Evolutionary conservation across 2,329 filamentous ascomycete species (phyloP).

Genomic region (Trichoderma lentiforme): DNA sequence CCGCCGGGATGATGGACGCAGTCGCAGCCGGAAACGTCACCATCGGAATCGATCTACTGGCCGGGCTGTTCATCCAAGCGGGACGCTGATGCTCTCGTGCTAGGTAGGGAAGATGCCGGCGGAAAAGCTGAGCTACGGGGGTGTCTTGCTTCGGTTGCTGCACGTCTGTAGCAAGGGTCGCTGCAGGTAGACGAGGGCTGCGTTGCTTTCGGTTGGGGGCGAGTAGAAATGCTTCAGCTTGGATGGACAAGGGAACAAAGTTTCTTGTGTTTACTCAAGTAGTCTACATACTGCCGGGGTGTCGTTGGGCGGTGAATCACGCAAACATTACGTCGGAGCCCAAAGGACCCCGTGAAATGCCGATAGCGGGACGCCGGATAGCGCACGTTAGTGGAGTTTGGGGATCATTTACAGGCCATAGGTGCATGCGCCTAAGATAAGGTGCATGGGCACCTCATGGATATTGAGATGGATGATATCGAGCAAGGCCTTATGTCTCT

Average conservation of each 20-base stretch:
- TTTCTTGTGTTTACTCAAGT: background rate
- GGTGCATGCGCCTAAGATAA: background rate
- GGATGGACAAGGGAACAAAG: background rate
- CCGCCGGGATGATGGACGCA: slow-evolving; percentile 13
- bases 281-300: slow-evolving; percentile 1
- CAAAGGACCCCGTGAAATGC: background rate
- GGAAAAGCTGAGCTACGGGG: background rate
- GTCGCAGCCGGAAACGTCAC: slow-evolving; percentile 9
- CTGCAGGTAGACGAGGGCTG: background rate
- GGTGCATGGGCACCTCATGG: background rate
- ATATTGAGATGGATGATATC: background rate
- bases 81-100: background rate
- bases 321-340: slow-evolving; percentile 18
- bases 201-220: background rate
- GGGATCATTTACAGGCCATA: background rate
- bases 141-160: background rate
- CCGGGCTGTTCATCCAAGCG: slow-evolving; percentile 11
- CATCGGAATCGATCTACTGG: slow-evolving; percentile 14
- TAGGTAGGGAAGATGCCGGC: background rate
- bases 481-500: background rate
- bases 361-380: slow-evolving; percentile 11
- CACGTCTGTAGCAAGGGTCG: slow-evolving; percentile 1
- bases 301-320: slow-evolving; percentile 17
- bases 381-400: slow-evolving; percentile 1
- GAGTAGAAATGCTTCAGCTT: background rate